Conservation (phyloP, 2,329 filamentous ascomycete genomes). For the Dothiorella sarmentorum region DNA sequence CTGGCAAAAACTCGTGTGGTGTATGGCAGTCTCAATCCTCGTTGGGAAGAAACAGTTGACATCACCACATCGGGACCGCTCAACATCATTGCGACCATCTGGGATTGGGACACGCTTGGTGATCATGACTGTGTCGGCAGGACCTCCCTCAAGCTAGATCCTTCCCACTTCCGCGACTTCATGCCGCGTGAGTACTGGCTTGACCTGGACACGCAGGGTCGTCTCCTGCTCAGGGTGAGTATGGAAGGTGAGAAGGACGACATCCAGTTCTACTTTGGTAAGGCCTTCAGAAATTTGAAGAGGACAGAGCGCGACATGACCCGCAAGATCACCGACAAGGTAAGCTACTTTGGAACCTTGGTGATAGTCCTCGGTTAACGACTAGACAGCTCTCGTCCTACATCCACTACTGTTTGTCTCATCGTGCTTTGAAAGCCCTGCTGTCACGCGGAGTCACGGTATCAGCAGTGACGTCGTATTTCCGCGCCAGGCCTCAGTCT, state of each 20-base stretch:
- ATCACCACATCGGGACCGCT: conserved; percentile 88
- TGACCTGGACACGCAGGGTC: conserved; percentile 91
- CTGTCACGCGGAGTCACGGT: conserved; percentile 70
- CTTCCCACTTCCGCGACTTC: conserved; percentile 94
- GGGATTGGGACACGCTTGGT: conserved; percentile 96
- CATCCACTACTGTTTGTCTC: conserved; percentile 84
- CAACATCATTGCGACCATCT: conserved; percentile 94
- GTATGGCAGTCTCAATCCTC: conserved; percentile 83
- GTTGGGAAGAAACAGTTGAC: conserved; percentile 96
- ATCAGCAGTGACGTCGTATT: conserved; percentile 69
- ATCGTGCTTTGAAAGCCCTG: conserved; percentile 71
- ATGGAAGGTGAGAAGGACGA: conserved; percentile 99
- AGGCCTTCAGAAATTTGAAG: conserved; percentile 92
- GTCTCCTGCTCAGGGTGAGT: conserved; percentile 83
- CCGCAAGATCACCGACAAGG: conserved; percentile 95
- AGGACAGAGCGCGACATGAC: conserved; percentile 98
- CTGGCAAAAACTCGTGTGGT: conserved; percentile 92
- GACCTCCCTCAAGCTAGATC: conserved; percentile 96
- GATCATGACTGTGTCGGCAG: conserved; percentile 97
- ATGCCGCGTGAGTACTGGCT: conserved; percentile 96
- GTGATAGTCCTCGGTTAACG: conserved; percentile 18
- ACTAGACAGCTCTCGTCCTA: conserved; percentile 75
- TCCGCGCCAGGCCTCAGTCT: conserved; percentile 51
- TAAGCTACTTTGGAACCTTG: conserved; percentile 39
- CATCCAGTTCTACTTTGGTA: conserved; percentile 97